Base-by-base conservation (phyloP, 345 rosid species). In the Gynandropsis gynandra region DNA sequence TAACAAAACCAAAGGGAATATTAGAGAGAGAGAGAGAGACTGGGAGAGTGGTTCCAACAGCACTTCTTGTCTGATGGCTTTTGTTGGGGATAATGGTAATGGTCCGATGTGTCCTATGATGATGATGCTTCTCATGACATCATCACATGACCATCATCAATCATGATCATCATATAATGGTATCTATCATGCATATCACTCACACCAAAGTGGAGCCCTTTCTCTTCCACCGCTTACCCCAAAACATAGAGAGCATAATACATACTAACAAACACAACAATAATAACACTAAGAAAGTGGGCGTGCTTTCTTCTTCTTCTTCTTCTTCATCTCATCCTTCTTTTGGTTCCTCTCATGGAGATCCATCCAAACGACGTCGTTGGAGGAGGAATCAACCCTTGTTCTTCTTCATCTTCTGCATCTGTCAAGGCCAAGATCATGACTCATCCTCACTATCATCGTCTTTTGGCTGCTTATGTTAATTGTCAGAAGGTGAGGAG, bases 401-500 rank as follows among this genome's bases (percentile, higher is more conserved):
- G 50, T 18, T 55, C 52, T 13, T 57, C 63, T 36, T 47, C 74
- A 41, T 44, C 78, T 12, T 46, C 71, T 40, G 50, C 71, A 51
- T 64, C 87, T 56, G 76, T 73, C 16, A 88, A 76, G 72, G 87
- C 95, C 17, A 93, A 85, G 71, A 93, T 93, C 83, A 81, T 88
- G 95, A 78, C 92, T 64, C 99, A 93, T 75, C 99, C 99, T 71
- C 82, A 80, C 85, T 93, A 78, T 69, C 87, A 73, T 48, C 89
- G 96, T 21, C 99, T 93, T 68, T 69, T 93, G 65, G 78, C 83
- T 14, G 89, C 99, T 42, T 93, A 85, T 72, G 83, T 68, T 65
- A 93, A 64, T 57, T 93, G 99, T 50, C 99, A 93, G 60, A 93
- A 93, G 99, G 99, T 93, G 67, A 58, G 50, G 43, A 16, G 29